phyloP scores from a whole-genome alignment of 1,284 basidiomycete genomes.

The Ganoderma lingzhi region DNA sequence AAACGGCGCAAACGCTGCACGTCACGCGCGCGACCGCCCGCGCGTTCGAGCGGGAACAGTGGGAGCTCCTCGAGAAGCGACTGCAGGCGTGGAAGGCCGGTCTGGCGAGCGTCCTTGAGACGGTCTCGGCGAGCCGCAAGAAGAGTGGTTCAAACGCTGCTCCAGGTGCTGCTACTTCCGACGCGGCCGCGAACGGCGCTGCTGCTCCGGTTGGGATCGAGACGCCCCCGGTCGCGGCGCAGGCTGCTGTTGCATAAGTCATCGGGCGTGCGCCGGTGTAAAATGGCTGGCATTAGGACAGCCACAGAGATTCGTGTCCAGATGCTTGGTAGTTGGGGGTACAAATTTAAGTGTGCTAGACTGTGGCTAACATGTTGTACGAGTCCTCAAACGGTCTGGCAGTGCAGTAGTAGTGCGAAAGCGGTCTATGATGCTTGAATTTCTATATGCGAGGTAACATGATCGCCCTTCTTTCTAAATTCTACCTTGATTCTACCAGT shows the following conservation, averaged over 20 bases:
- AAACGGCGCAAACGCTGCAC: slow-evolving; percentile 79
- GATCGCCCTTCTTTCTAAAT: neutral
- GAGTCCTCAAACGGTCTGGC: slow-evolving; percentile 28
- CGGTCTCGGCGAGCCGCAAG: slow-evolving; percentile 68
- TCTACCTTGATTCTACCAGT: slow-evolving; percentile 75
- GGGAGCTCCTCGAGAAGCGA: slow-evolving; percentile 84
- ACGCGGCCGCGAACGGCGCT: slow-evolving; percentile 6
- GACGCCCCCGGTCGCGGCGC: slow-evolving; percentile 33
- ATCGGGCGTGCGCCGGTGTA: neutral
- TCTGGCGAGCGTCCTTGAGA: slow-evolving; percentile 71
- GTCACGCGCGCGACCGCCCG: slow-evolving; percentile 83
- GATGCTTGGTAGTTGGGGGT: slow-evolving; percentile 1
- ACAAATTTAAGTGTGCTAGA: slow-evolving; percentile 25
- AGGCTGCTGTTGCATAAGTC: slow-evolving; percentile 35
- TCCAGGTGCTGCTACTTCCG: neutral
- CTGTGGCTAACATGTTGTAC: slow-evolving; percentile 31
- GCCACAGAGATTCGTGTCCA: neutral
- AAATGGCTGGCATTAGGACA: slow-evolving; percentile 1
- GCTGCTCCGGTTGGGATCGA: slow-evolving; percentile 28
- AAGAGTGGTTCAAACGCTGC: slow-evolving; percentile 38
- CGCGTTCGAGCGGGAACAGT: slow-evolving; percentile 82
- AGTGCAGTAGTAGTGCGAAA: slow-evolving; percentile 25
- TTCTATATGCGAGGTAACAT: neutral
- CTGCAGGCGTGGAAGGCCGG: slow-evolving; percentile 84
- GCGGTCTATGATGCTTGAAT: slow-evolving; percentile 18